Conservation (phyloP, 2,329 filamentous ascomycete species). For the Fonsecaea pugnacius region DNA sequence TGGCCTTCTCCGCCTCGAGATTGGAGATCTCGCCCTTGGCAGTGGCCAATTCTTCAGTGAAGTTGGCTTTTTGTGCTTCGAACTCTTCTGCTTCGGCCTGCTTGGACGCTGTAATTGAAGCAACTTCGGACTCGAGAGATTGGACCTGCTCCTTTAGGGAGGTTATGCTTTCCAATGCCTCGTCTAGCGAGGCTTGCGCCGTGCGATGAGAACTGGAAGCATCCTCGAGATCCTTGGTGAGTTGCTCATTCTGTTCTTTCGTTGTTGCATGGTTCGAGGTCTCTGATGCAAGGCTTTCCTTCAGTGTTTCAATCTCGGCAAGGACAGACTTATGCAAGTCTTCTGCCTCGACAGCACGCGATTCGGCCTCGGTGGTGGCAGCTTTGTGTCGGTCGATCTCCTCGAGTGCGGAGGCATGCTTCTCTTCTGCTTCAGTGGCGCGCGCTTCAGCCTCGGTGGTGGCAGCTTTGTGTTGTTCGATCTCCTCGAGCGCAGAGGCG, state of each 20-base stretch:
- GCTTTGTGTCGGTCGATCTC: no score
- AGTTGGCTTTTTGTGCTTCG: slow-evolving; percentile 15
- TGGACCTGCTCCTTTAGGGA: slow-evolving; percentile 15
- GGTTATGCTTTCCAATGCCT: slow-evolving; percentile 19
- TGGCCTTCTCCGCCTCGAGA: slow-evolving; percentile 25
- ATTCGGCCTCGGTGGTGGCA: neutral
- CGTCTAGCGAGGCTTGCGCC: slow-evolving; percentile 21
- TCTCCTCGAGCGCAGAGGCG: neutral
- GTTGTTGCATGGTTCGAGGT: slow-evolving; percentile 2
- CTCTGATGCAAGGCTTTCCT: slow-evolving; percentile 20
- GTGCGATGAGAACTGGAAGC: slow-evolving; percentile 16
- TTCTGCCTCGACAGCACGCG: slow-evolving; percentile 10
- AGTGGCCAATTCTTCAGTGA: slow-evolving; percentile 21
- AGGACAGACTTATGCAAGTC: slow-evolving; percentile 19
- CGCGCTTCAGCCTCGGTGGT: neutral
- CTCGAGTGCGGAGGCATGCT: no score
- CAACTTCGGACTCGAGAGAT: slow-evolving; percentile 15
- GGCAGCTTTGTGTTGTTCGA: slow-evolving; percentile 1
- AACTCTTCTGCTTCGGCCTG: slow-evolving; percentile 23
- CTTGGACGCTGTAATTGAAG: slow-evolving; percentile 48
- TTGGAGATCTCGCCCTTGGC: slow-evolving; percentile 8
- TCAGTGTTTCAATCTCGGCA: slow-evolving; percentile 21
- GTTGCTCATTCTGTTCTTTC: slow-evolving; percentile 23
- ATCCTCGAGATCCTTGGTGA: slow-evolving; percentile 17
- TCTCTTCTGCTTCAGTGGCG: neutral